Conservation (phyloP, 2,329 filamentous ascomycete species). For the Fonsecaea erecta region DNA sequence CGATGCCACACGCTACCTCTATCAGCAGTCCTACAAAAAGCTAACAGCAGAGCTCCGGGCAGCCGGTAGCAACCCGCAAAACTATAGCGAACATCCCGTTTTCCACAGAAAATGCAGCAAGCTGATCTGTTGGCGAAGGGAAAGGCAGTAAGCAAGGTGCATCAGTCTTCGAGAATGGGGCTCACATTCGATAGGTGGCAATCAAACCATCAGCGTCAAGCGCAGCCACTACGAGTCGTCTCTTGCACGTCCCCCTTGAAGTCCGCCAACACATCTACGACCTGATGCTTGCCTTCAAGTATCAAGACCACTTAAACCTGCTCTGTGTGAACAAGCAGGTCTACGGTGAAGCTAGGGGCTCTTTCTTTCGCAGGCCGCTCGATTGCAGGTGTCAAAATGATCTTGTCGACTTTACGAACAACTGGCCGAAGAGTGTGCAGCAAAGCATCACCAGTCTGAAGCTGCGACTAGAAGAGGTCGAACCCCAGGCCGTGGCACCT, state of each 20-base stretch:
- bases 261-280: slow-evolving; percentile 27
- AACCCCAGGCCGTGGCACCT: slow-evolving; percentile 10
- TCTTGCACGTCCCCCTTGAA: slow-evolving; percentile 29
- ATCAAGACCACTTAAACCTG: slow-evolving; percentile 22
- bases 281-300: slow-evolving; percentile 18
- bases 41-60: not conserved
- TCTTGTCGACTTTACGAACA: slow-evolving; percentile 20
- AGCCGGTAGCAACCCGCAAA: not conserved
- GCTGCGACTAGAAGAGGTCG: slow-evolving; percentile 23
- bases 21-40: not conserved
- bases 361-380: slow-evolving; percentile 27
- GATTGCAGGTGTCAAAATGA: slow-evolving; percentile 23
- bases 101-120: not conserved
- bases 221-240: not conserved
- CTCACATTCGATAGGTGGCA: not conserved
- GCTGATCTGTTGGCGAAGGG: not conserved
- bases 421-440: slow-evolving; percentile 5
- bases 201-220: not conserved
- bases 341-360: slow-evolving; percentile 25
- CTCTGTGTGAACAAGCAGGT: slow-evolving; percentile 27
- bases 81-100: not conserved
- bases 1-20: not conserved
- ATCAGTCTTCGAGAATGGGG: not conserved
- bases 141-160: not conserved
- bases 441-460: slow-evolving; percentile 20